Evolutionary conservation across 2,329 filamentous ascomycete species (phyloP).

Genomic region (Scopulariopsis brevicaulis): DNA sequence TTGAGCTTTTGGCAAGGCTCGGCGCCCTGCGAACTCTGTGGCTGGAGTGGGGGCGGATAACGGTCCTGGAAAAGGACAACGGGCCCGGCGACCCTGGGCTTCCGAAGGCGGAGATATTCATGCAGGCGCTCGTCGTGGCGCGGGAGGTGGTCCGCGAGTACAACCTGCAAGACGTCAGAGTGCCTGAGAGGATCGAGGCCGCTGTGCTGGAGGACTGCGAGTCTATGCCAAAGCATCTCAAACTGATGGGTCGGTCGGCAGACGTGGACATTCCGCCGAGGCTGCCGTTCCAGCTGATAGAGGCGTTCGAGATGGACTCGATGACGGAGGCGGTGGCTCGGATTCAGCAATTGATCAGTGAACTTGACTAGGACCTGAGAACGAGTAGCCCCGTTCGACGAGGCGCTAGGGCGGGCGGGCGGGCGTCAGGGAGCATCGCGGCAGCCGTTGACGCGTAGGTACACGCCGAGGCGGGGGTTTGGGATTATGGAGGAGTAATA

Average conservation of each 20-base stretch:
- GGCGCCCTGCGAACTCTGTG: slow-evolving; percentile 1
- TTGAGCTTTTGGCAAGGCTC: background rate
- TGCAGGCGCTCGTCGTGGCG: background rate
- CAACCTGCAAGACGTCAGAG: background rate
- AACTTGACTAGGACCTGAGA: too few relatives aligned
- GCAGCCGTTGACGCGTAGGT: background rate
- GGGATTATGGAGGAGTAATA: background rate
- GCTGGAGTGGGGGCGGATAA: background rate
- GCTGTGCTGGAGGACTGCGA: background rate
- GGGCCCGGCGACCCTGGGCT: background rate
- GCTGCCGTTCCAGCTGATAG: background rate
- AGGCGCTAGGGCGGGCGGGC: too few relatives aligned
- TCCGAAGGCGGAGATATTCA: background rate
- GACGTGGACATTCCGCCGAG: background rate
- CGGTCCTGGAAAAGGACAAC: background rate
- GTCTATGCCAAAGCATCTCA: background rate
- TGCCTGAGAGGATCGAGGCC: background rate
- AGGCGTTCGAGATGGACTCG: background rate
- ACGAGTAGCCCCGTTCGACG: too few relatives aligned
- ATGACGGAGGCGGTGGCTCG: background rate
- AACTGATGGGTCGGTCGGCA: background rate
- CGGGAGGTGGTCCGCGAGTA: background rate
- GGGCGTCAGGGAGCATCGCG: background rate
- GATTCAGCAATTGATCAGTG: background rate
- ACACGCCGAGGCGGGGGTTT: background rate